Evolutionary conservation across 352 stramenopile genomes (phyloP), one percentile per base, ranked within the genome.

Genomic region (Globisporangium nagaii): DNA sequence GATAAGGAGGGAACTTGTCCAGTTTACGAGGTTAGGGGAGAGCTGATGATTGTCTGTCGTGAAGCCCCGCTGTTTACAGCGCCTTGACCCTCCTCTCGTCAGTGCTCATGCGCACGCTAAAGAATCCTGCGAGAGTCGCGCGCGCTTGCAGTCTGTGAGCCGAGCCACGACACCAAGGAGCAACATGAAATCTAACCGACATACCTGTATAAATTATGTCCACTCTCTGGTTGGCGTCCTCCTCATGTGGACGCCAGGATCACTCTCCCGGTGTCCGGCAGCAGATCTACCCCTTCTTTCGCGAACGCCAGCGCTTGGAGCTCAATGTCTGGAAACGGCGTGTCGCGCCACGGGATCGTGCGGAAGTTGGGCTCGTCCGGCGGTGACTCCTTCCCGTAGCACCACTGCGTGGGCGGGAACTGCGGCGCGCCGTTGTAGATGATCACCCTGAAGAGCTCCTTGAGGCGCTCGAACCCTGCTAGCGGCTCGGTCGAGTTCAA

Each of bases 351-450:
- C 12, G 54, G 44, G 27, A 43, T 4, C 27, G 54, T 60, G 8
- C 41, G 46, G 28, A 47, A 60, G 54, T 62, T 30, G 22, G 46
- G 13, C 20, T 56, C 48, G 10, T 45, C 27, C 20, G 22, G 6
- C 4, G 46, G 36, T 5, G 27, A 25, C 13, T 60, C 37, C n/a
- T 44, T 34, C 17, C 57, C 57, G 32, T 64, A 64, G 41, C 57
- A 64, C 49, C 41, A 61, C 43, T 64, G 57, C 17, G 52, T 35
- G 15, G 49, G 25, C 11, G 41, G 2, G 51, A 50, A 64, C 42
- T 60, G 39, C 0, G 57, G 57, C 7, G 50, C 57, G n/a, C 57
- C 52, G n/a, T 64, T 61, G 42, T 55, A 60, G 30, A 64, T 64
- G 6, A 17, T 13, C 17, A 64, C 51, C 22, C 35, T 22, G 28